A percentile compares a stretch with the other conserved stretches of the same genome.
phyloP scores from a whole-genome alignment of 2,329 filamentous ascomycete genomes.

The Chrysoporthe deuterocubensis region DNA sequence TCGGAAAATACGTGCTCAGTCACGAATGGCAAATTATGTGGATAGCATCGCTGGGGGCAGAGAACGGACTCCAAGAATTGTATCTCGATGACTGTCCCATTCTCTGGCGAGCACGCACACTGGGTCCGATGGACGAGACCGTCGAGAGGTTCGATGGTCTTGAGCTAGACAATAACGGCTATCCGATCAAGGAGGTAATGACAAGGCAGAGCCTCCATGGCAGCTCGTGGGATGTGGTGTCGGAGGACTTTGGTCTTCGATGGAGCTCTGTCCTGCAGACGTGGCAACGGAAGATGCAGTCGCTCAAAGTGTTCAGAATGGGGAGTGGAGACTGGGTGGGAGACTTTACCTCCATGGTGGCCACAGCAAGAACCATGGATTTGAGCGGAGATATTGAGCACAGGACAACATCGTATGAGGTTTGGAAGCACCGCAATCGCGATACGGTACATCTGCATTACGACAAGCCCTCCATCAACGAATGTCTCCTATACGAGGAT shows the following conservation, averaged over 20 bases:
- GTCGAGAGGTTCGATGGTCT: not conserved
- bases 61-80: constrained; percentile 38
- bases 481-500: not conserved
- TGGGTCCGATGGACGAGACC: not conserved
- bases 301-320: constrained; percentile 19
- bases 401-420: not conserved
- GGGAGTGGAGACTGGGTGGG: constrained; percentile 17
- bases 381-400: not conserved
- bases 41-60: constrained; percentile 43
- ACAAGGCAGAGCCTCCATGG: not conserved
- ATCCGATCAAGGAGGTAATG: constrained; percentile 14
- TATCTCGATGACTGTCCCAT: constrained; percentile 50
- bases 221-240: not conserved
- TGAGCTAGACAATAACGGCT: constrained; percentile 6
- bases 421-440: not conserved
- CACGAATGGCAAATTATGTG: constrained; percentile 52
- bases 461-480: constrained; percentile 9
- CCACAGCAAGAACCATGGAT: constrained; percentile 9
- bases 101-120: constrained; percentile 25
- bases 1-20: constrained; percentile 48
- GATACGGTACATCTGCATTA: constrained; percentile 17
- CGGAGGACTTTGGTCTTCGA: constrained; percentile 5
- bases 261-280: constrained; percentile 7
- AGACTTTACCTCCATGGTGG: not conserved
- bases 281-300: constrained; percentile 16